Conservation (phyloP, 2,329 filamentous ascomycete species). For the Madurella fahalii region DNA sequence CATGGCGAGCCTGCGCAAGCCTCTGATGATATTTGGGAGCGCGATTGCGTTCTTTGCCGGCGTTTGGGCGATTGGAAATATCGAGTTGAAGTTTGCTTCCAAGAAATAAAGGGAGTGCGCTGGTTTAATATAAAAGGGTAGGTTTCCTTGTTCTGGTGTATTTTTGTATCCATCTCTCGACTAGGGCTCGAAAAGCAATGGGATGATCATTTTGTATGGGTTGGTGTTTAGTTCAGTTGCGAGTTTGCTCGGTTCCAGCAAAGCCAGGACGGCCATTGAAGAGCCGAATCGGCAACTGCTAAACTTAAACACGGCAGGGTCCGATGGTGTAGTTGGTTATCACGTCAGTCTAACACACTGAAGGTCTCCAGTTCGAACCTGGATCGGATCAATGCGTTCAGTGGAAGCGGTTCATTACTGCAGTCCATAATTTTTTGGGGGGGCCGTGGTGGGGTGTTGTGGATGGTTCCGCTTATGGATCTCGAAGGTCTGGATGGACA, state of each 20-base stretch:
- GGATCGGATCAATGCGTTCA: slow-evolving; percentile 20
- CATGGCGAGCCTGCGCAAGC: slow-evolving; percentile 75
- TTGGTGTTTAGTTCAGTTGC: too few relatives aligned
- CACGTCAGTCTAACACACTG: slow-evolving; percentile 45
- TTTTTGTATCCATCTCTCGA: slow-evolving; percentile 6
- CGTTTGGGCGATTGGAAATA: slow-evolving; percentile 68
- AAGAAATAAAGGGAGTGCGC: slow-evolving; percentile 37
- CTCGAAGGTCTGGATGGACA: neutral
- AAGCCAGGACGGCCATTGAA: neutral
- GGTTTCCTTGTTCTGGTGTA: slow-evolving; percentile 8
- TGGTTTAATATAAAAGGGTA: slow-evolving; percentile 13
- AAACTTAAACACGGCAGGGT: slow-evolving; percentile 11
- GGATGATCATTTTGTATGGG: neutral
- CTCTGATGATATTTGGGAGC: slow-evolving; percentile 72
- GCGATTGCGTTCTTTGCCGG: slow-evolving; percentile 69
- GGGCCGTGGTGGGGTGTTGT: neutral
- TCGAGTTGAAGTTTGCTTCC: slow-evolving; percentile 73
- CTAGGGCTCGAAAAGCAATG: slow-evolving; percentile 11
- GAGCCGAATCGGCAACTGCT: neutral
- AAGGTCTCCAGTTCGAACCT: slow-evolving; percentile 33
- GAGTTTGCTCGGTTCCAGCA: too few relatives aligned
- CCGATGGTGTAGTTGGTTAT: slow-evolving; percentile 42
- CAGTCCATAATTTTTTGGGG: neutral
- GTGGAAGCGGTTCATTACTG: neutral
- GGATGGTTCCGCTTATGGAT: too few relatives aligned